Conservation (phyloP, 2,329 filamentous ascomycete species). For the Verticillium longisporum region DNA sequence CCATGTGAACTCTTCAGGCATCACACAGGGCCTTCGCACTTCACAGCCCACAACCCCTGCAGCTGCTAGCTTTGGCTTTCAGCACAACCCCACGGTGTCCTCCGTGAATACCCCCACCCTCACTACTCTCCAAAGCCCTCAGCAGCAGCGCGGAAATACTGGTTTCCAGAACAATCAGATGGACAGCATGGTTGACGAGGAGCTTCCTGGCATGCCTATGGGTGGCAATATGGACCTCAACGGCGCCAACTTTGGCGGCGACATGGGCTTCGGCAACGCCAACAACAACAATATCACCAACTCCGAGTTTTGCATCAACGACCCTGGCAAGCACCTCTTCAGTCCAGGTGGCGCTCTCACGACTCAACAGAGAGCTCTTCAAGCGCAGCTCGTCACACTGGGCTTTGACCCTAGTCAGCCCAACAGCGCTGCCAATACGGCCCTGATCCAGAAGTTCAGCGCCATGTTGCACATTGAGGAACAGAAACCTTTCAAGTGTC, state of each 20-base stretch:
- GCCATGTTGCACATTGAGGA: slow-evolving; percentile 71
- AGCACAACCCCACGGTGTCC: slow-evolving; percentile 93
- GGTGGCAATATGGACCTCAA: slow-evolving; percentile 57
- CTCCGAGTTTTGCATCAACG: slow-evolving; percentile 66
- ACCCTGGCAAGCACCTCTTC: slow-evolving; percentile 89
- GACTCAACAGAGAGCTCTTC: slow-evolving; percentile 54
- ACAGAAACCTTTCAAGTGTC: slow-evolving; percentile 95
- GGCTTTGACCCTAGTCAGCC: slow-evolving; percentile 70
- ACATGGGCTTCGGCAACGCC: slow-evolving; percentile 48
- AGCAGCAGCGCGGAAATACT: slow-evolving; percentile 28
- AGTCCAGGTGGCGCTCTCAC: slow-evolving; percentile 72
- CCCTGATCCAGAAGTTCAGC: slow-evolving; percentile 49
- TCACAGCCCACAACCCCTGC: slow-evolving; percentile 84
- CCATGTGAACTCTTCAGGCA: slow-evolving; percentile 71
- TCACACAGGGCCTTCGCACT: slow-evolving; percentile 71
- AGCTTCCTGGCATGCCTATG: slow-evolving; percentile 56
- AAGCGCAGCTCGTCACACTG: slow-evolving; percentile 64
- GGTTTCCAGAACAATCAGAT: slow-evolving; percentile 42
- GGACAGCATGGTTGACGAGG: slow-evolving; percentile 69
- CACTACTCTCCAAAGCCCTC: slow-evolving; percentile 64
- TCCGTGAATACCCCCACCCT: slow-evolving; percentile 94
- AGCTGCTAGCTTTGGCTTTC: slow-evolving; percentile 68
- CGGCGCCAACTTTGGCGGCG: slow-evolving; percentile 41
- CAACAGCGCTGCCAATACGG: slow-evolving; percentile 65
- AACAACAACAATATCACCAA: slow-evolving; percentile 37